Conservation (phyloP, 345 rosid species). For the Hibiscus syriacus region DNA sequence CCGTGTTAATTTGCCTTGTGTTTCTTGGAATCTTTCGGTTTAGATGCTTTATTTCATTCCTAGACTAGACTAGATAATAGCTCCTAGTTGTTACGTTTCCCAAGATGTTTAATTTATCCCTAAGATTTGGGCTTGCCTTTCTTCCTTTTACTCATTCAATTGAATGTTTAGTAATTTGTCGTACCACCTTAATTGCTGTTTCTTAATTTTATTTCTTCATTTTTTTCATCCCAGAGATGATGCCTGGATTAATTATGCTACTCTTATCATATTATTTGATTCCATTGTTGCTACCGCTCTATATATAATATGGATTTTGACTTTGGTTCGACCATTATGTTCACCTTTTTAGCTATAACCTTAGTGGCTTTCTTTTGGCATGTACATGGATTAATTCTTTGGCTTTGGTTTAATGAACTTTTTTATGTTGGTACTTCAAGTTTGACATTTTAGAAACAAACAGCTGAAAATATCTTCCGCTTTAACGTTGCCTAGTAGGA, state of each 20-base stretch:
- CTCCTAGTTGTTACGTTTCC: not conserved
- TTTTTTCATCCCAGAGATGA: not conserved
- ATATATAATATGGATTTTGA: not conserved
- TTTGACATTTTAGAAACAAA: not conserved
- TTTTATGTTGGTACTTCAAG: not conserved
- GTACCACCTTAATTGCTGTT: not conserved
- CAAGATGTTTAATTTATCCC: not conserved
- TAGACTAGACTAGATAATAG: slow-evolving; percentile 11
- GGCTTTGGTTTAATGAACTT: not conserved
- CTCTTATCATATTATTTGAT: not conserved
- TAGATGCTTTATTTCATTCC: not conserved
- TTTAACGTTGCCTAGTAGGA: not conserved
- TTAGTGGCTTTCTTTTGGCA: not conserved
- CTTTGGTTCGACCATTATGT: not conserved
- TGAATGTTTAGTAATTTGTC: not conserved
- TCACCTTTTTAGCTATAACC: slow-evolving; percentile 2
- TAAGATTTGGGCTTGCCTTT: slow-evolving; percentile 1
- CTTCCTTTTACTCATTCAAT: not conserved
- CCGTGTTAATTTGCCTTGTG: slow-evolving; percentile 4
- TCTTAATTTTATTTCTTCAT: not conserved
- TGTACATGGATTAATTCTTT: not conserved
- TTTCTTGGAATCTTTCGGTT: slow-evolving; percentile 11
- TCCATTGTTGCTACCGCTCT: not conserved
- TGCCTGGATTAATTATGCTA: not conserved
- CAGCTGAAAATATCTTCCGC: not conserved